Conservation (phyloP, 2,329 filamentous ascomycete species). For the Aureobasidium musti region DNA sequence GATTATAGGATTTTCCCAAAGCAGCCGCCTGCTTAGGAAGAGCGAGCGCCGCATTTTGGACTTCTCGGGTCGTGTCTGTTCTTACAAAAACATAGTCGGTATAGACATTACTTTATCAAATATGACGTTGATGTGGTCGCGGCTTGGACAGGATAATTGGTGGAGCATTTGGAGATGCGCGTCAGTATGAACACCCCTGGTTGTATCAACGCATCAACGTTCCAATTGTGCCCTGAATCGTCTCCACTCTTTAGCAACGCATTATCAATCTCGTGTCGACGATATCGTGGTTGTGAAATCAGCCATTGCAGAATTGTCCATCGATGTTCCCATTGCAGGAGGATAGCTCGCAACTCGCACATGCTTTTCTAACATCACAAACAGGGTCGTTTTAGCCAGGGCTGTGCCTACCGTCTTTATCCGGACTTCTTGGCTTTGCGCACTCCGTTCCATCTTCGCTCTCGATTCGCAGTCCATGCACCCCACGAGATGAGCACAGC, state of each 20-base stretch:
- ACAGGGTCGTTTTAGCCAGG: neutral
- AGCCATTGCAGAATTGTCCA: neutral
- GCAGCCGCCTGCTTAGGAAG: neutral
- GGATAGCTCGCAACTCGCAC: too few relatives aligned
- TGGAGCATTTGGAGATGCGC: slow-evolving; percentile 7
- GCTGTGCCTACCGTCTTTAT: neutral
- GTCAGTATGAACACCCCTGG: slow-evolving; percentile 3
- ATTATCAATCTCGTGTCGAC: neutral
- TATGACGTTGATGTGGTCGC: slow-evolving; percentile 13
- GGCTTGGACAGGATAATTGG: neutral
- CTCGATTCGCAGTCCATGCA: neutral
- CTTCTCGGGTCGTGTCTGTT: neutral
- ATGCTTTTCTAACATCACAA: neutral
- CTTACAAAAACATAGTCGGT: neutral
- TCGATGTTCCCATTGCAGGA: neutral
- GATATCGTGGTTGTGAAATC: neutral
- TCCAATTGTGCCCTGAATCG: neutral
- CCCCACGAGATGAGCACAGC: neutral
- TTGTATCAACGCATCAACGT: neutral
- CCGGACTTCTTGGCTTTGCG: neutral
- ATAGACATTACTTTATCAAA: neutral
- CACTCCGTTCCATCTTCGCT: neutral
- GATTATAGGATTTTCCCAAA: neutral
- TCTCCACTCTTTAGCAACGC: neutral
- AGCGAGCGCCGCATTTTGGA: slow-evolving; percentile 12